Evolutionary conservation across 129 eudicot species (phyloP).

Genomic region (Gnaphalium uliginosum): DNA sequence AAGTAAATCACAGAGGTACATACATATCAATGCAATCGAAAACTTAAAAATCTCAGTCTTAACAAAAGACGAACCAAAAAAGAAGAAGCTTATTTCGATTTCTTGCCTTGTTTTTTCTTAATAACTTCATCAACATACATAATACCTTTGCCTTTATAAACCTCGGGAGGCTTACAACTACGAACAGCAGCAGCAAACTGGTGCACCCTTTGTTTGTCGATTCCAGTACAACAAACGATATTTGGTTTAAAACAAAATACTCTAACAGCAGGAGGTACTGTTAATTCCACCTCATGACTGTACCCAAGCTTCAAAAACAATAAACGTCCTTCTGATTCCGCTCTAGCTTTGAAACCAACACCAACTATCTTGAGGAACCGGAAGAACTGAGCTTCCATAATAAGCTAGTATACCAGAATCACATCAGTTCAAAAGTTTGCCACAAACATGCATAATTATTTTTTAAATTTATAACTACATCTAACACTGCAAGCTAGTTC

Average conservation of each 20-base stretch:
- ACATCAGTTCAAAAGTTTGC: background rate
- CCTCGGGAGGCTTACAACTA: conserved; percentile 44
- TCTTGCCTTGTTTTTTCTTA: conserved; percentile 47
- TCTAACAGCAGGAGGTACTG: conserved; percentile 44
- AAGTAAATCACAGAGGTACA: background rate
- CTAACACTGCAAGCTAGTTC: background rate
- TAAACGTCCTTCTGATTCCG: conserved; percentile 45
- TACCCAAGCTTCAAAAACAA: conserved; percentile 43
- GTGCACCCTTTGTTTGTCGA: conserved; percentile 47
- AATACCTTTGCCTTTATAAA: conserved; percentile 48
- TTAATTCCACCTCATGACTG: conserved; percentile 44
- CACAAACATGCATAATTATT: no score
- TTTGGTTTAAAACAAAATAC: conserved; percentile 46
- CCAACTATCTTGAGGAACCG: conserved; percentile 48
- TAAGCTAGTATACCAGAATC: background rate
- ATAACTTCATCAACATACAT: conserved; percentile 48
- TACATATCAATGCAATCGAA: conserved; percentile 1
- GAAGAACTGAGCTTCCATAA: conserved; percentile 50
- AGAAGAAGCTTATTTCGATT: conserved; percentile 28
- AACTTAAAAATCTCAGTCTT: background rate
- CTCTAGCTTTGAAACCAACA: conserved; percentile 53
- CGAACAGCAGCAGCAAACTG: conserved; percentile 49
- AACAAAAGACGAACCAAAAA: background rate
- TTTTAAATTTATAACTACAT: background rate
- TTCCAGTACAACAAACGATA: conserved; percentile 44